phyloP scores from a whole-genome alignment of 139 green algal genomes.

The Picochlorum costavermella region DNA sequence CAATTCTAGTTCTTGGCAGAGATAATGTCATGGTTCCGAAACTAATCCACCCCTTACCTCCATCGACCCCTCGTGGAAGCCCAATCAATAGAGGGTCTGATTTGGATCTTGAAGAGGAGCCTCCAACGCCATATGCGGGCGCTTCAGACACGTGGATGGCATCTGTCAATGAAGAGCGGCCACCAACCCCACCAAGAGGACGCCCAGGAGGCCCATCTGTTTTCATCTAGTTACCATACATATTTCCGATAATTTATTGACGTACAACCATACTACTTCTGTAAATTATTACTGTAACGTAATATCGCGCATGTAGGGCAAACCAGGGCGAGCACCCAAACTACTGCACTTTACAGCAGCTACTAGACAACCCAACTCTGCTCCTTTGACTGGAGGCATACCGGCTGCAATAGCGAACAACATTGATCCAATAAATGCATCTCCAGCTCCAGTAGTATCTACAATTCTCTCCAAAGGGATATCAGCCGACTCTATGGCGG shows the following conservation, averaged over 20 bases:
- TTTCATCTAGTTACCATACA: conserved; percentile 2
- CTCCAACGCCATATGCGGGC: conserved; percentile 39
- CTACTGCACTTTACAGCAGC: conserved; percentile 75
- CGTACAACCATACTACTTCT: not conserved
- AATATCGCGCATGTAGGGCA: conserved; percentile 38
- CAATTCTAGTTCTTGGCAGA: conserved; percentile 51
- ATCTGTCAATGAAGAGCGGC: conserved; percentile 82
- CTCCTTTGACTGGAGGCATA: conserved; percentile 23
- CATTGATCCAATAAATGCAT: conserved; percentile 84
- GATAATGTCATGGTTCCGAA: conserved; percentile 98
- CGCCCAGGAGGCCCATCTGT: conserved; percentile 26
- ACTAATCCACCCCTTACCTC: conserved; percentile 97
- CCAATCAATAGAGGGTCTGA: conserved; percentile 3
- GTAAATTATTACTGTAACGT: conserved; percentile 8
- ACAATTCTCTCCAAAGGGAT: conserved; percentile 42
- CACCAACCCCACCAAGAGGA: conserved; percentile 80
- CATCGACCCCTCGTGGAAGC: conserved; percentile 54
- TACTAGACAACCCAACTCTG: conserved; percentile 60
- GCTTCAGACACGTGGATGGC: conserved; percentile 49
- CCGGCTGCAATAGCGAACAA: conserved; percentile 63
- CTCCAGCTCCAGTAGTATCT: conserved; percentile 89
- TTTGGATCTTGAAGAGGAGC: conserved; percentile 42
- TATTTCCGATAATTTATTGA: conserved; percentile 1
- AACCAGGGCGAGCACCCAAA: conserved; percentile 64
- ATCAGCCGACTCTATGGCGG: conserved; percentile 21